A percentile compares a stretch with the other conserved stretches of the same genome.
Conservation (phyloP, 768 basidiomycete species). For the Trametes meyenii region DNA sequence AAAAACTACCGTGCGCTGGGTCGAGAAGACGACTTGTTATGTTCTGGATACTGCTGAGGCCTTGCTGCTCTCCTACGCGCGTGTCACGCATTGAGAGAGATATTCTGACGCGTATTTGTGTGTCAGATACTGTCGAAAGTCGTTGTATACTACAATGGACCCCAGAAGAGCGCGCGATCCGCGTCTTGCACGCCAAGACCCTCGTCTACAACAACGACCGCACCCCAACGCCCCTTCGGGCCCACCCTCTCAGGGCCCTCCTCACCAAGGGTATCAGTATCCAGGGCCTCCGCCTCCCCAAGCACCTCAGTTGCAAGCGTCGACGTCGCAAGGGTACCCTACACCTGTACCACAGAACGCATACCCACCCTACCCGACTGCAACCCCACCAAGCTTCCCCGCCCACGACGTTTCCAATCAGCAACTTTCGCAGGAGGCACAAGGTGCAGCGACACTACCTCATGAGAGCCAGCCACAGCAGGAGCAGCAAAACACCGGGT, state of each 20-base stretch:
- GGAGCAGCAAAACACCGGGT: conserved; percentile 27
- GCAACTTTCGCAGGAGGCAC: conserved; percentile 32
- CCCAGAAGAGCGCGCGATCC: conserved; percentile 82
- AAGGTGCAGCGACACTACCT: conserved; percentile 21
- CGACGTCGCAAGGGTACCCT: conserved; percentile 19
- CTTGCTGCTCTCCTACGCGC: conserved; percentile 15
- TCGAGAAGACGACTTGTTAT: conserved; percentile 73
- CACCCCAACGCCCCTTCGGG: conserved; percentile 43
- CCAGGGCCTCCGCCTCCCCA: conserved; percentile 14
- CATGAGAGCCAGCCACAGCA: conserved; percentile 14
- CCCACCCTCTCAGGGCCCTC: conserved; percentile 19
- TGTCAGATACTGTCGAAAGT: background rate
- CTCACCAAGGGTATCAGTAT: conserved; percentile 13
- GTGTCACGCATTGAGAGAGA: background rate
- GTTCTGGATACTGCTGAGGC: conserved; percentile 96
- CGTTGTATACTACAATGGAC: conserved; percentile 53
- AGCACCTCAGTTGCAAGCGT: conserved; percentile 10
- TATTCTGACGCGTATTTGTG: conserved; percentile 5
- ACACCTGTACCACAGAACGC: conserved; percentile 19
- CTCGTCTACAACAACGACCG: conserved; percentile 55
- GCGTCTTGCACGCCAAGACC: conserved; percentile 71
- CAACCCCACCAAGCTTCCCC: conserved; percentile 30
- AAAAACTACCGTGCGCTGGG: conserved; percentile 46
- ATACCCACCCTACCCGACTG: conserved; percentile 27
- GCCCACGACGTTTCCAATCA: conserved; percentile 30